phyloP scores from a whole-genome alignment of 73 alveolate species.

The Breviolum minutum region DNA sequence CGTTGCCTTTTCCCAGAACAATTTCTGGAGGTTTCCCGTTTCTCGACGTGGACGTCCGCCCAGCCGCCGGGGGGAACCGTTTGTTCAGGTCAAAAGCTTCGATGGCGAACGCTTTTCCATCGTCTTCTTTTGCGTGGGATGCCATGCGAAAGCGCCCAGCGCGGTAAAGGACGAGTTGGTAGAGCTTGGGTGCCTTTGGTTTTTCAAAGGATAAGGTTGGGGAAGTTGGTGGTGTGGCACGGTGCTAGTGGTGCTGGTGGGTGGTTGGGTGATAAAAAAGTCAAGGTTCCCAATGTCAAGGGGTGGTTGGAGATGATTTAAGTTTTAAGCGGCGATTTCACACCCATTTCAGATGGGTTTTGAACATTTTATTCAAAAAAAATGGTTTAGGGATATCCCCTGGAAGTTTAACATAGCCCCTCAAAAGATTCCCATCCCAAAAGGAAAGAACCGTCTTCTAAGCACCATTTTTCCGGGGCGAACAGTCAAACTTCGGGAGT shows the following conservation, averaged over 20 bases:
- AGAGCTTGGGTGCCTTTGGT: neutral
- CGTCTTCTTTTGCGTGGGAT: constrained; percentile 22
- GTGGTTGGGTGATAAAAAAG: neutral
- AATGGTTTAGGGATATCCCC: no score
- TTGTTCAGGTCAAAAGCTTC: neutral
- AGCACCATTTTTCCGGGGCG: no score
- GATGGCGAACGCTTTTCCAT: constrained; percentile 7
- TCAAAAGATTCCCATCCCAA: no score
- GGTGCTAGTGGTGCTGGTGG: neutral
- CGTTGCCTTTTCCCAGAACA: no score
- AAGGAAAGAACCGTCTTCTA: no score
- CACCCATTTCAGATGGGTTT: neutral
- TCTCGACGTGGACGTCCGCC: no score
- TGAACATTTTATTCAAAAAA: no score
- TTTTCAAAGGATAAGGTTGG: neutral
- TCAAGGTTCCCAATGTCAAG: neutral
- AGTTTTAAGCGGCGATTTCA: neutral
- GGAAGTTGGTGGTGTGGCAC: neutral
- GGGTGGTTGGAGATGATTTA: neutral
- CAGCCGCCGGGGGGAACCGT: no score
- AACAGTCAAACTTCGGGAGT: no score
- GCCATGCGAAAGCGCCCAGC: neutral
- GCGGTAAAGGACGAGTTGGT: constrained; percentile 6
- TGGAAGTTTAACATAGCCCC: no score
- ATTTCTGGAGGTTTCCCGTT: no score